These are phyloP conservation scores for Wallacemonas rigidus DNA, from an alignment of 208 protist species.

Conservation along the genomic window DNA sequence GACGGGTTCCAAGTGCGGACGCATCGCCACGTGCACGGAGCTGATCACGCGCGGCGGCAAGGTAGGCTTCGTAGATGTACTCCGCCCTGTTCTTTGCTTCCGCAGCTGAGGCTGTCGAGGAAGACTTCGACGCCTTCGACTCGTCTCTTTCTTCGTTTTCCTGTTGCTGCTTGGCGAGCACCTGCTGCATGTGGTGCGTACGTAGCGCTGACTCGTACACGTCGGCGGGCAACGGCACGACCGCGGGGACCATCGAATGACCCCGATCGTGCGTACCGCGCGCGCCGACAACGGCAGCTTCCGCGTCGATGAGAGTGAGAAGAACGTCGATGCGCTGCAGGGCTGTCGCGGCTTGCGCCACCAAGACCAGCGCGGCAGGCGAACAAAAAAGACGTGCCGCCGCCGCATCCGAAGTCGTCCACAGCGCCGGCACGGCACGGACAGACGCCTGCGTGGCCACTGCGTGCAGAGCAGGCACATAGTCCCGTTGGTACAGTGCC, in stretches of 20 bases:
- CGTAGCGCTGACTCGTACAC: constrained; percentile 54
- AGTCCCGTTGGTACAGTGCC: constrained; percentile 23
- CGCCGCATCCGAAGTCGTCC: not conserved
- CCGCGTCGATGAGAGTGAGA: constrained; percentile 14
- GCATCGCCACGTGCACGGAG: not conserved
- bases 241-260: not conserved
- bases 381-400: constrained; percentile 24
- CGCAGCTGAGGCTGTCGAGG: no score
- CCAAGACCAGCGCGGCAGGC: constrained; percentile 33
- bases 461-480: not conserved
- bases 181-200: constrained; percentile 4
- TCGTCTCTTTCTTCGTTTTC: no score
- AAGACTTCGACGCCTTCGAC: no score
- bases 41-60: constrained; percentile 16
- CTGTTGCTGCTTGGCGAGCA: constrained; percentile 1
- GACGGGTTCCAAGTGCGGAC: not conserved
- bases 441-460: not conserved
- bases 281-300: not conserved
- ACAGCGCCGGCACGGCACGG: no score
- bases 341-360: constrained; percentile 66
- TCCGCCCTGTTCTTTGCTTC: not conserved
- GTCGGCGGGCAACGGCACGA: constrained; percentile 30
- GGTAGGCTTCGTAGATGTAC: constrained; percentile 29
- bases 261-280: not conserved
- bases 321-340: constrained; percentile 44